Conservation (phyloP, 768 basidiomycete species). For the Kwoniella newhampshirensis region DNA sequence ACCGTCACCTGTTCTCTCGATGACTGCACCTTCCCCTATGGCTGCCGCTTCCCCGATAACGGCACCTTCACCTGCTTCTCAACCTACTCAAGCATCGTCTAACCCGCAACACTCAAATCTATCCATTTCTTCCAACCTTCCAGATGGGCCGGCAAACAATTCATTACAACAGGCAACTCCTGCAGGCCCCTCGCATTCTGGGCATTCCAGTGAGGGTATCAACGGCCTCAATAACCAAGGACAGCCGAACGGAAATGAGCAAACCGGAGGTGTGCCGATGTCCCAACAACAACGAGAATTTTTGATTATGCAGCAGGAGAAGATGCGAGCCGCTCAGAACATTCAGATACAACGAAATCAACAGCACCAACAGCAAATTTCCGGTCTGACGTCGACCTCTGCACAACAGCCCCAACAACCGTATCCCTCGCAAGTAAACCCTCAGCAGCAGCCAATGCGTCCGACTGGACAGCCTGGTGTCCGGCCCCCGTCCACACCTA, state of each 20-base stretch:
- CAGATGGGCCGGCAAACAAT: too few relatives aligned
- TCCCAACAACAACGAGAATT: conserved; percentile 32
- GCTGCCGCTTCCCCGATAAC: conserved; percentile 14
- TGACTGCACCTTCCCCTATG: too few relatives aligned
- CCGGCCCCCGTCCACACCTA: conserved; percentile 8
- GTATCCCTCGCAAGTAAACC: not conserved
- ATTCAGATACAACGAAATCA: conserved; percentile 20
- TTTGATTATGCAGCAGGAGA: conserved; percentile 25
- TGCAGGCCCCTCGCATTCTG: too few relatives aligned
- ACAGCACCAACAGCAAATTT: conserved; percentile 22
- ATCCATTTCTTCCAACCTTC: too few relatives aligned
- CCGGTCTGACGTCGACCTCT: conserved; percentile 9
- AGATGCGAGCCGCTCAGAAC: conserved; percentile 20
- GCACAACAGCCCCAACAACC: conserved; percentile 2
- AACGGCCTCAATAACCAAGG: too few relatives aligned
- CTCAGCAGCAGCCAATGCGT: conserved; percentile 1
- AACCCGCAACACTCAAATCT: conserved; percentile 1
- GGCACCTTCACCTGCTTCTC: conserved; percentile 10
- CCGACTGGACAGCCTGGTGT: conserved; percentile 8
- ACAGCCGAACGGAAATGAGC: conserved; percentile 9
- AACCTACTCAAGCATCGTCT: not conserved
- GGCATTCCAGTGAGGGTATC: too few relatives aligned
- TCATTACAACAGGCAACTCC: too few relatives aligned
- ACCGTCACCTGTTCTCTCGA: conserved; percentile 13
- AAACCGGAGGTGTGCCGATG: conserved; percentile 7